phyloP scores from a whole-genome alignment of 352 stramenopile genomes.

The Phytophthora syringae region DNA sequence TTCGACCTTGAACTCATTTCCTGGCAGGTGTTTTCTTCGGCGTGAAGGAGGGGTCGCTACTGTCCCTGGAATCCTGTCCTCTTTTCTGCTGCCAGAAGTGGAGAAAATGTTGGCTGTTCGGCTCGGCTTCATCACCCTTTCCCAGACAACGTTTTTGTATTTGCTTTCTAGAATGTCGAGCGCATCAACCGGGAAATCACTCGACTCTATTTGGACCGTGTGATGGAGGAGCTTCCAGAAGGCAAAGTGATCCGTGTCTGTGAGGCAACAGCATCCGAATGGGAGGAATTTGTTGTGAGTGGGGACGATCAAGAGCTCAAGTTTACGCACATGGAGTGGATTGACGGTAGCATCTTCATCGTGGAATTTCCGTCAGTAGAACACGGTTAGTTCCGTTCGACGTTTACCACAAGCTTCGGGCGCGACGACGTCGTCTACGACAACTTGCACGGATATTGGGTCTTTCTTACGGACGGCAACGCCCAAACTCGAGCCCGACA shows the following conservation, averaged over 20 bases:
- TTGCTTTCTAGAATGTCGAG: too few relatives aligned
- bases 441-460: too few relatives aligned
- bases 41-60: not conserved
- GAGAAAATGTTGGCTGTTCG: not conserved
- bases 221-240: too few relatives aligned
- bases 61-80: not conserved
- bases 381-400: not conserved
- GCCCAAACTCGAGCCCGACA: not conserved
- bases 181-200: too few relatives aligned
- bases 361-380: not conserved
- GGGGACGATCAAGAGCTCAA: conserved; percentile 2
- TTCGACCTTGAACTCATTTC: conserved; percentile 5
- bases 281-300: not conserved
- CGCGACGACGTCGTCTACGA: too few relatives aligned
- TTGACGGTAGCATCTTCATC: conserved; percentile 1
- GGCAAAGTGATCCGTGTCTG: too few relatives aligned
- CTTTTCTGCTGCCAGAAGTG: not conserved
- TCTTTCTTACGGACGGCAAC: not conserved
- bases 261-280: not conserved
- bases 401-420: too few relatives aligned
- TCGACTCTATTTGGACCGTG: too few relatives aligned
- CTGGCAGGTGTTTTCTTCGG: conserved; percentile 12
- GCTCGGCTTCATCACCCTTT: too few relatives aligned
- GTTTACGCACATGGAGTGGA: conserved; percentile 1
- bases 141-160: too few relatives aligned